Evolutionary conservation across 352 stramenopile genomes (phyloP), one percentile per base, ranked within the genome.

Genomic region (Globisporangium megalacanthum): DNA sequence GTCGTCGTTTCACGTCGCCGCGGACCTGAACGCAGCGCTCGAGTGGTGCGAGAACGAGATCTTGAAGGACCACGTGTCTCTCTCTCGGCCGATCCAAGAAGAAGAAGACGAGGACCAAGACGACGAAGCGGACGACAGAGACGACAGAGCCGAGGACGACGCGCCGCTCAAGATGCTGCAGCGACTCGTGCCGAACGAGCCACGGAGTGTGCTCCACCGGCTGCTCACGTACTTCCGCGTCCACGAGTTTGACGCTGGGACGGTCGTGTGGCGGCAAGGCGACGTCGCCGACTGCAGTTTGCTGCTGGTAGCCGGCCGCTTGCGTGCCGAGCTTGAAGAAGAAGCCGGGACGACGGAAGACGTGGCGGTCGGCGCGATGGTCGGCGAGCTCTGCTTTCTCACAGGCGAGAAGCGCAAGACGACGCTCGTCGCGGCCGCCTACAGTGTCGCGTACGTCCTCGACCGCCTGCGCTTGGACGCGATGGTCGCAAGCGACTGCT

Each of bases 371-470:
- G 82, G 82, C n/a, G 79, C 82, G 0, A 70, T 92, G n/a, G 70
- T 92, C 11, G 82, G 82, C 13, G 82, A 92, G 53, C 63, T 92
- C 54, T 92, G 82, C 60, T 77, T 92, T 22, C 63, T 92, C 11
- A 92, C 82, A 2, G 79, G 79, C 2, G 82, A 92, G 55, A 92
- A 92, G 53, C 82, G 78, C 37, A 90, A 90, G 53, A 90, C 82
- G n/a, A 85, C 82, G 19, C 65, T 90, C 6, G 60, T 90, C 2
- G 80, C 82, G 5, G 77, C 64, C 7, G 65, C 74, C 36, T 64
- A 66, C 3, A 87, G 82, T 31, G 77, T 89, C 36, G 76, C 88
- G 35, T 92, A 89, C 64, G 78, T 87, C 25, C 68, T 92, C 53
- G 72, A 77, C 1, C 65, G 70, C 35, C 51, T 56, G 22, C 84